Percentiles rank a stretch among this genome's conserved stretches.
Conservation (phyloP, 257 asterid genomes). For the Penstemon newberryi region DNA sequence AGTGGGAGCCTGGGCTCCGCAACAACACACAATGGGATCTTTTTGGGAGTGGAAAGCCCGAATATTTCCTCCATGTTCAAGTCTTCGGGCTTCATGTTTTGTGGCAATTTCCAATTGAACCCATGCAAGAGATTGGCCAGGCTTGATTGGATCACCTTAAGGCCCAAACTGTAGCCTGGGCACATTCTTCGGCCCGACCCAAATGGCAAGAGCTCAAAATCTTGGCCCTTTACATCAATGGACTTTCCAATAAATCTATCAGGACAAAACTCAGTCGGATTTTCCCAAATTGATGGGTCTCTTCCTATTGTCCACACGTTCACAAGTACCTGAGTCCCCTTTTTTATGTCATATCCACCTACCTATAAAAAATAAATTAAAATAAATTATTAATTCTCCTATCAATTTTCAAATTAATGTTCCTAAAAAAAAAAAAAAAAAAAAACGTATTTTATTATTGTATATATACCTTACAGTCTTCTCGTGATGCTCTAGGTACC, state of each 20-base stretch:
- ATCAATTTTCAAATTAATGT: neutral
- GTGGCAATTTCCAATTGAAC: constrained; percentile 47
- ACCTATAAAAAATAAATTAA: constrained; percentile 26
- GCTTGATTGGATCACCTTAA: constrained; percentile 58
- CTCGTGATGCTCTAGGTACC: constrained; percentile 53
- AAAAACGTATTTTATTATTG: too few species aligned
- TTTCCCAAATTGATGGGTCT: constrained; percentile 60
- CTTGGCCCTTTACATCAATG: constrained; percentile 59
- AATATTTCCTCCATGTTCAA: constrained; percentile 60
- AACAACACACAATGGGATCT: constrained; percentile 38
- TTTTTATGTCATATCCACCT: constrained; percentile 48
- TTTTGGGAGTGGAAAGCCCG: constrained; percentile 56
- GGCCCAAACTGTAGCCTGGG: constrained; percentile 59
- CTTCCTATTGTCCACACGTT: constrained; percentile 66
- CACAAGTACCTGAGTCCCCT: constrained; percentile 47
- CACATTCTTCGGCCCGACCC: constrained; percentile 73
- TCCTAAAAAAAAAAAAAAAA: too few species aligned
- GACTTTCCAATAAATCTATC: constrained; percentile 47
- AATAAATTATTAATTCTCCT: too few species aligned
- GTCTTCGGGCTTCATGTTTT: constrained; percentile 33
- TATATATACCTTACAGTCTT: constrained; percentile 56
- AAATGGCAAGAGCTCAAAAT: constrained; percentile 57
- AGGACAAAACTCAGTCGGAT: constrained; percentile 49
- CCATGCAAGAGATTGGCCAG: constrained; percentile 58
- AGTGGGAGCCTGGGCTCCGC: constrained; percentile 46